phyloP scores from a whole-genome alignment of 2,329 filamentous ascomycete species.

The Apiospora arundinis region DNA sequence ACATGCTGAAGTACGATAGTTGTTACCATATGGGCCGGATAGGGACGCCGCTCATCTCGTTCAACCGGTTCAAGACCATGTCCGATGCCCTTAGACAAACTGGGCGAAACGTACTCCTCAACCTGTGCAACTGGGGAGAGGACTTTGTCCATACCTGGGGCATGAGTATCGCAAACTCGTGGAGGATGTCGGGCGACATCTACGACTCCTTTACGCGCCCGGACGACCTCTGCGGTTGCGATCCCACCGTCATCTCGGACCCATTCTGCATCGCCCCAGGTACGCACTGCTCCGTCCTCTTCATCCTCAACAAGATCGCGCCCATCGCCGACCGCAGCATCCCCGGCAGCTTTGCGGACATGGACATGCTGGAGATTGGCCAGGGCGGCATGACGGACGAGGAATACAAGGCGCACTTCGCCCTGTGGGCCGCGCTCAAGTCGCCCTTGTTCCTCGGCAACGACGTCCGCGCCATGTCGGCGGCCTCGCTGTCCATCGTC shows the following conservation, averaged over 20 bases:
- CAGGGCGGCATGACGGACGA: conserved; percentile 26
- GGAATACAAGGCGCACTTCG: conserved; percentile 25
- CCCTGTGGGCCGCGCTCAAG: conserved; percentile 23
- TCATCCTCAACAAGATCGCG: conserved; percentile 36
- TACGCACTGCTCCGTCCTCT: conserved; percentile 37
- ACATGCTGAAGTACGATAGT: conserved; percentile 61
- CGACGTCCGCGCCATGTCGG: conserved; percentile 17
- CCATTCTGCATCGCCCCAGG: conserved; percentile 33
- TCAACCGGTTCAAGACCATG: conserved; percentile 41
- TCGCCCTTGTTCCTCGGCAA: conserved; percentile 23
- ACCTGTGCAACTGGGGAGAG: conserved; percentile 45
- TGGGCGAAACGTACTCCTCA: conserved; percentile 40
- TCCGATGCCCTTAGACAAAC: conserved; percentile 41
- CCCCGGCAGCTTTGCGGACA: conserved; percentile 22
- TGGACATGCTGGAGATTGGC: conserved; percentile 25
- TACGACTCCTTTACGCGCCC: conserved; percentile 42
- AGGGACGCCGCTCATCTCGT: conserved; percentile 37
- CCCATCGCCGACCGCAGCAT: conserved; percentile 25
- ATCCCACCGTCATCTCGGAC: conserved; percentile 32
- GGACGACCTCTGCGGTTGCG: conserved; percentile 41
- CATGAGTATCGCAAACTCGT: conserved; percentile 40
- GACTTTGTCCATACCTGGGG: conserved; percentile 36
- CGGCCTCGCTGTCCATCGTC: conserved; percentile 19
- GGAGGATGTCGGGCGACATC: conserved; percentile 44
- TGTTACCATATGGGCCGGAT: conserved; percentile 44